These are phyloP conservation scores for Tubosaeta brunneosetosa DNA, from an alignment of 768 basidiomycete species.

Conservation along the genomic window DNA sequence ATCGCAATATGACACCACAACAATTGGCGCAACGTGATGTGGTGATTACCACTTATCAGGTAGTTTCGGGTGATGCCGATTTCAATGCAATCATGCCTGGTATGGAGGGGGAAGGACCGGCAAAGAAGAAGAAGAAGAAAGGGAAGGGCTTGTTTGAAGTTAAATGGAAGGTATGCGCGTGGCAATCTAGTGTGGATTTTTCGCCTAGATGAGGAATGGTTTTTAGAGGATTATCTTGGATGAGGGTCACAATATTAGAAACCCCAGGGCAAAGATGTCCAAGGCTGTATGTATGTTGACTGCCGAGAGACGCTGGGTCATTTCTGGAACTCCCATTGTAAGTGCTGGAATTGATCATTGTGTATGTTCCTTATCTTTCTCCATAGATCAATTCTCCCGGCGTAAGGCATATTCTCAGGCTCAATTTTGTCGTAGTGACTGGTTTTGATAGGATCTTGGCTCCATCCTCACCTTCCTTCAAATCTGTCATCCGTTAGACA, in stretches of 20 bases:
- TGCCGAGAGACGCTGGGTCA: conserved; percentile 74
- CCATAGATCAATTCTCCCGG: conserved; percentile 73
- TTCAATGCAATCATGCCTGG: conserved; percentile 7
- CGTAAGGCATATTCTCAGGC: conserved; percentile 31
- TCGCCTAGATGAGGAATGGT: background rate
- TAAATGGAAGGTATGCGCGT: conserved; percentile 67
- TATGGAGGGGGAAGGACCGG: conserved; percentile 23
- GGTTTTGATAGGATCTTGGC: conserved; percentile 67
- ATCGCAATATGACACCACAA: conserved; percentile 52
- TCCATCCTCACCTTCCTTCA: conserved; percentile 79
- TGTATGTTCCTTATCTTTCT: background rate
- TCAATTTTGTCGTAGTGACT: background rate
- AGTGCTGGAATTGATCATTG: conserved; percentile 26
- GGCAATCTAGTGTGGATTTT: background rate
- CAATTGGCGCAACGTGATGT: conserved; percentile 68
- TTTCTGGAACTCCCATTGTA: conserved; percentile 88
- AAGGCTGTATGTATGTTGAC: conserved; percentile 56
- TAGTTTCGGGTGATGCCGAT: conserved; percentile 54
- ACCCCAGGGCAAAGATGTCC: conserved; percentile 82
- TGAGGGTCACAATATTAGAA: conserved; percentile 86
- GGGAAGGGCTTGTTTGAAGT: conserved; percentile 60
- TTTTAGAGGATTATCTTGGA: conserved; percentile 73
- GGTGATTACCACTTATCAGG: conserved; percentile 82
- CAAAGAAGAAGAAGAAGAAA: conserved; percentile 54
- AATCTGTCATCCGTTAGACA: conserved; percentile 82